Conservation (phyloP, 2,329 filamentous ascomycete species). For the Apiospora saccharicola region DNA sequence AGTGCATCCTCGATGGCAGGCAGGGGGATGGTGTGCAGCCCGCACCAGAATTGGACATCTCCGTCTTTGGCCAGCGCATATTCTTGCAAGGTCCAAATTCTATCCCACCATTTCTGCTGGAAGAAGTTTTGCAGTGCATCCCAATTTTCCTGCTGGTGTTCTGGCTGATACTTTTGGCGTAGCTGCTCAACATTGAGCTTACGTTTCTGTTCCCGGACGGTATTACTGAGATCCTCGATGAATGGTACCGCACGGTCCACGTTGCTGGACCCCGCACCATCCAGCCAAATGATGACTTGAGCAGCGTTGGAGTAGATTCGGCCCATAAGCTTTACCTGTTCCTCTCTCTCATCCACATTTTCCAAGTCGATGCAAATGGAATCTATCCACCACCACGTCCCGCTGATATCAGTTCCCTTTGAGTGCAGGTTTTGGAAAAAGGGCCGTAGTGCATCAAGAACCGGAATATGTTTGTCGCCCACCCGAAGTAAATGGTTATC, state of each 20-base stretch:
- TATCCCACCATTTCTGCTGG: not conserved
- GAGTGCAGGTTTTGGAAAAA: not conserved
- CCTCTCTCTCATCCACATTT: not conserved
- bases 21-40: not conserved
- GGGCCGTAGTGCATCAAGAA: not conserved
- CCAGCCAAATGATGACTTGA: slow-evolving; percentile 24
- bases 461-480: not conserved
- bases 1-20: no score
- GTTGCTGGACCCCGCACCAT: not conserved
- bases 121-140: not conserved
- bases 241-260: not conserved
- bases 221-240: not conserved
- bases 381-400: slow-evolving; percentile 26
- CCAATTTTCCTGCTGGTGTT: not conserved
- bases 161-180: not conserved
- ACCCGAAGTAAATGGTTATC: not conserved
- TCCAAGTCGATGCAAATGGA: slow-evolving; percentile 29
- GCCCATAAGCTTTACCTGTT: slow-evolving; percentile 27
- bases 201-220: not conserved
- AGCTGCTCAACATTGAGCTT: not conserved
- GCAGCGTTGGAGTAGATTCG: slow-evolving; percentile 24
- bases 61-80: not conserved
- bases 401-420: not conserved
- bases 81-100: slow-evolving; percentile 6
- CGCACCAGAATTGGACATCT: not conserved